A percentile compares a stretch with the other conserved stretches of the same genome.
phyloP scores from a whole-genome alignment of 495 filamentous ascomycete species.

The Neurospora sp. region DNA sequence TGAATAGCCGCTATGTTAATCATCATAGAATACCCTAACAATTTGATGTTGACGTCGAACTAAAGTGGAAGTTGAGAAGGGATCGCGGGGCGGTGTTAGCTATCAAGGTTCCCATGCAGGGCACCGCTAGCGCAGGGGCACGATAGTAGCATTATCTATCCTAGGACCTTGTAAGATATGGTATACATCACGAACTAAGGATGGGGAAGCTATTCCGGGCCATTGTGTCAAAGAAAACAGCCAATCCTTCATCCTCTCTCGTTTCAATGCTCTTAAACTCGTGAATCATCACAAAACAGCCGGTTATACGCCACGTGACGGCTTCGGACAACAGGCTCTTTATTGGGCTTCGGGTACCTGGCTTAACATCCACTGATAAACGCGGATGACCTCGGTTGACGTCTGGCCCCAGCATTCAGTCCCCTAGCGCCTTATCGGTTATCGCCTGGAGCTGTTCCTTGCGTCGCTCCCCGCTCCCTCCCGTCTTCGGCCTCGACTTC shows the following conservation, averaged over 20 bases:
- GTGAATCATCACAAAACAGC: background rate
- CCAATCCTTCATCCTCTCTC: background rate
- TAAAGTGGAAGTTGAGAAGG: background rate
- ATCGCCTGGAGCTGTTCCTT: background rate
- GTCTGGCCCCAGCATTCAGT: background rate
- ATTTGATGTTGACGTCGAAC: background rate
- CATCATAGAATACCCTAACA: background rate
- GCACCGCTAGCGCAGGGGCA: background rate
- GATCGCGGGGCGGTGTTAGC: background rate
- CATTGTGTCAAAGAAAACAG: background rate
- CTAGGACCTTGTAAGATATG: background rate
- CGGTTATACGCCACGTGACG: background rate
- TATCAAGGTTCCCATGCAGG: background rate
- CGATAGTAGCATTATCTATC: background rate
- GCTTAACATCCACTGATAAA: background rate
- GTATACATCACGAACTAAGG: background rate
- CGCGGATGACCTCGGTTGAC: background rate
- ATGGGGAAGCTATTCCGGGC: background rate
- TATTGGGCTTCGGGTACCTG: background rate
- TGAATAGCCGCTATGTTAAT: too few species aligned
- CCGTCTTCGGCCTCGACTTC: background rate
- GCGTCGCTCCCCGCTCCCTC: background rate
- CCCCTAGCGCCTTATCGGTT: background rate
- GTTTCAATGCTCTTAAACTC: background rate
- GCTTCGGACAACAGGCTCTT: background rate